Conservation (phyloP, 2,329 filamentous ascomycete genomes). For the Aspergillus tubingensis region DNA sequence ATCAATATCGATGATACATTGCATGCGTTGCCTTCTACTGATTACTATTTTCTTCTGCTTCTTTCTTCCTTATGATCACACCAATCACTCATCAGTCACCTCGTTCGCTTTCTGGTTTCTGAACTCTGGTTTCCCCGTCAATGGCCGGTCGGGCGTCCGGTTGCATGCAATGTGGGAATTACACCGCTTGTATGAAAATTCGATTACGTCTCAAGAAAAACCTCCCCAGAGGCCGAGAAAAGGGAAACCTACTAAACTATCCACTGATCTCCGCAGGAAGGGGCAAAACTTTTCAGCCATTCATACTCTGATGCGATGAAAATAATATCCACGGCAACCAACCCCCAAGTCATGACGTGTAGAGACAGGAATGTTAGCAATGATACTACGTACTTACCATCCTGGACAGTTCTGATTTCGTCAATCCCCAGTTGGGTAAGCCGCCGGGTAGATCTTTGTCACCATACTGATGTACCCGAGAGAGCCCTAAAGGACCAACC, state of each 20-base stretch:
- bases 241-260: too few species aligned
- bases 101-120: neutral
- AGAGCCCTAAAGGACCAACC: neutral
- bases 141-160: neutral
- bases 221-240: too few species aligned
- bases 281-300: neutral
- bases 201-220: neutral
- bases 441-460: conserved; percentile 7
- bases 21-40: neutral
- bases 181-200: neutral
- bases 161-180: neutral
- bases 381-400: neutral
- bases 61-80: neutral
- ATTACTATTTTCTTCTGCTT: too few species aligned
- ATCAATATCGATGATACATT: conserved; percentile 4
- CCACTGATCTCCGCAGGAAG: neutral
- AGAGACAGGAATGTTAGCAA: conserved; percentile 8
- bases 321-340: neutral
- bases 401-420: conserved; percentile 12
- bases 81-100: neutral
- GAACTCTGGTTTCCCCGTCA: neutral
- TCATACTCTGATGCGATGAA: neutral
- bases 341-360: conserved; percentile 17
- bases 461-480: conserved; percentile 1
- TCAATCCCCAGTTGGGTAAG: conserved; percentile 3